Evolutionary conservation across 192 early-diverging fungal genomes (phyloP).

Genomic region (Lobulomyces angularis): DNA sequence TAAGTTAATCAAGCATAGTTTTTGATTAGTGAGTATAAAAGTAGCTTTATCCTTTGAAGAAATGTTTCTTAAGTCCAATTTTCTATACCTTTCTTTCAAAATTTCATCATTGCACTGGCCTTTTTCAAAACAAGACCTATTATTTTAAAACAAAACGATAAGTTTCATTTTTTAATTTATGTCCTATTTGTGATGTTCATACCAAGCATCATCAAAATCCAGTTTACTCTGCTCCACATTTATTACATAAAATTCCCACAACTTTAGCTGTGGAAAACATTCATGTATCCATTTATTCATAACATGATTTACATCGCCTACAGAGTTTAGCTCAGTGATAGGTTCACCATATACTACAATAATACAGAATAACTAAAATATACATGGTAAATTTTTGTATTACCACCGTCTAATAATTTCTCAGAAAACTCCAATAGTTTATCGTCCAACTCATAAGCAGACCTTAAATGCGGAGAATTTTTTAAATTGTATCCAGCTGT

Average conservation of each 20-base stretch:
- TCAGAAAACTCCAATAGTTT: slow-evolving; percentile 61
- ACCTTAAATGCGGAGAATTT: slow-evolving; percentile 83
- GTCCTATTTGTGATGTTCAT: slow-evolving; percentile 16
- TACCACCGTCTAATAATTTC: slow-evolving; percentile 28
- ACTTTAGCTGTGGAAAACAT: slow-evolving; percentile 42
- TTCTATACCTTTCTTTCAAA: too few species aligned
- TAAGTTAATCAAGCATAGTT: too few species aligned
- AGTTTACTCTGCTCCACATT: slow-evolving; percentile 36
- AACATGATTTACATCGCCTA: slow-evolving; percentile 51
- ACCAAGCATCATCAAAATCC: slow-evolving; percentile 30
- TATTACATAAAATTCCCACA: slow-evolving; percentile 88
- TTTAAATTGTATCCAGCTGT: slow-evolving; percentile 79
- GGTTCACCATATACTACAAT: slow-evolving; percentile 23
- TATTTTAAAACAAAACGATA: too few species aligned
- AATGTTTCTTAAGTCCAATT: too few species aligned
- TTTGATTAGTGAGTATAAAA: too few species aligned
- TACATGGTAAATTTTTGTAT: slow-evolving; percentile 2
- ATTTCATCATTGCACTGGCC: too few species aligned
- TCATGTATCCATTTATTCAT: slow-evolving; percentile 43
- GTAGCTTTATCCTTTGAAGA: too few species aligned
- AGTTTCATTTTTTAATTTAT: too few species aligned
- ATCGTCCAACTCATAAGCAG: slow-evolving; percentile 90
- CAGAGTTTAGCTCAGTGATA: slow-evolving; percentile 42
- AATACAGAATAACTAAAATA: too few species aligned
- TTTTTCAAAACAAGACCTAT: too few species aligned